Percentiles rank a stretch among this genome's conserved stretches.
Conservation (phyloP, 192 early-diverging fungal genomes). For the Umbelopsis vinacea region DNA sequence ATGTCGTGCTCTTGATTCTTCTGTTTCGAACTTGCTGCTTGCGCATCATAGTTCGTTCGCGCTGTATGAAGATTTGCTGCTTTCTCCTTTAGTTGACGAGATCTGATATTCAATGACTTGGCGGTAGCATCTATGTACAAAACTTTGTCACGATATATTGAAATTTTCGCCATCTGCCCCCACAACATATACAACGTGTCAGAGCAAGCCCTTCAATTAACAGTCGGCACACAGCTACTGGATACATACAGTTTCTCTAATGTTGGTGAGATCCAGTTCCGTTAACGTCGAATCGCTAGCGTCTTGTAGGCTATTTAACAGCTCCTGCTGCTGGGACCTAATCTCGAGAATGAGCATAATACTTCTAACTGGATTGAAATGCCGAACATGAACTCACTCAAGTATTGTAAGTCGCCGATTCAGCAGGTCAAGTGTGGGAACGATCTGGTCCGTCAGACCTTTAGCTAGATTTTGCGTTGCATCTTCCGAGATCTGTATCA, state of each 20-base stretch:
- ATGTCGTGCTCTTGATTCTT: slow-evolving; percentile 13
- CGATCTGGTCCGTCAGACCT: background rate
- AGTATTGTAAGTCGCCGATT: background rate
- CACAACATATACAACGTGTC: background rate
- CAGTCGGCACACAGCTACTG: background rate
- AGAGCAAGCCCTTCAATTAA: background rate
- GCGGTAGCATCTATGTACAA: background rate
- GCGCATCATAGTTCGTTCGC: background rate
- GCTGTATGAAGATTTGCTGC: background rate
- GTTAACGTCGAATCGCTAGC: slow-evolving; percentile 6
- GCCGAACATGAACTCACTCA: background rate
- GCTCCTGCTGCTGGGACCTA: background rate
- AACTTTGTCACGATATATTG: slow-evolving; percentile 3
- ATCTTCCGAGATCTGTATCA: background rate
- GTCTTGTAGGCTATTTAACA: background rate
- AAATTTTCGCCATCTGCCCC: background rate
- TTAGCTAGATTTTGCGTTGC: background rate
- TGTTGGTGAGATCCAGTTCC: background rate
- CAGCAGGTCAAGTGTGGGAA: background rate
- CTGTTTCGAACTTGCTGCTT: background rate
- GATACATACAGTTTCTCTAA: slow-evolving; percentile 8
- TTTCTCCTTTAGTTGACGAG: slow-evolving; percentile 9
- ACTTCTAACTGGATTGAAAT: background rate
- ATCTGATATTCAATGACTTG: background rate
- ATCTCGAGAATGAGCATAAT: background rate